phyloP scores from a whole-genome alignment of 1,139 yeast species.

The Hansenula anomala region DNA sequence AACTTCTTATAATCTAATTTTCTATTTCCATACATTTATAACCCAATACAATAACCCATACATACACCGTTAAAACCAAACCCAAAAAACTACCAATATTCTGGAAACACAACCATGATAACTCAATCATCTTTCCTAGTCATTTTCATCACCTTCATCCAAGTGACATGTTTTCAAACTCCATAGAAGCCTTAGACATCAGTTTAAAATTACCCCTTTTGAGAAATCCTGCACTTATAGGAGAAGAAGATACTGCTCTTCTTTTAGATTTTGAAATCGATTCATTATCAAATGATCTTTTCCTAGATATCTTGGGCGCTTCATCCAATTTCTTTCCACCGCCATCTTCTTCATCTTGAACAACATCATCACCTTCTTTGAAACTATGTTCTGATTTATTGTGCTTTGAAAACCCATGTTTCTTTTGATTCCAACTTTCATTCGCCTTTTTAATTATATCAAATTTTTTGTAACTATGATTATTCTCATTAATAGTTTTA shows the following conservation, averaged over 20 bases:
- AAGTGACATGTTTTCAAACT: slow-evolving; percentile 23
- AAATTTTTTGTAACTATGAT: slow-evolving; percentile 13
- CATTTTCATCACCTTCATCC: too few relatives aligned
- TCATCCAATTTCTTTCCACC: not conserved
- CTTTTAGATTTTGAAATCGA: slow-evolving; percentile 12
- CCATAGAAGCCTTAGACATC: slow-evolving; percentile 21
- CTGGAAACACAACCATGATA: too few relatives aligned
- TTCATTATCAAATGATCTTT: slow-evolving; percentile 17
- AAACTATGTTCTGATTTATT: too few relatives aligned
- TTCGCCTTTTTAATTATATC: slow-evolving; percentile 22
- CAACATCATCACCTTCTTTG: too few relatives aligned
- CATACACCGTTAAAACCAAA: too few relatives aligned
- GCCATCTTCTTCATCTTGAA: not conserved
- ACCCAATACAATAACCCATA: too few relatives aligned
- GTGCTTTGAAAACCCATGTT: slow-evolving; percentile 7
- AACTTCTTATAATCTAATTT: too few relatives aligned
- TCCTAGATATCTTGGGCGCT: slow-evolving; percentile 9
- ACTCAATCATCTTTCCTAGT: too few relatives aligned
- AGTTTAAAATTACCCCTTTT: slow-evolving; percentile 17
- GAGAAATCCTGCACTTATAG: slow-evolving; percentile 14
- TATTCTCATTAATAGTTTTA: slow-evolving; percentile 4
- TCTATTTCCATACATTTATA: too few relatives aligned
- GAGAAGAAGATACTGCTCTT: slow-evolving; percentile 23
- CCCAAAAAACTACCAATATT: too few relatives aligned
- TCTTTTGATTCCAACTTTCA: slow-evolving; percentile 22